phyloP scores from a whole-genome alignment of 164 flowering plant genomes.

The Vitis vinifera region DNA sequence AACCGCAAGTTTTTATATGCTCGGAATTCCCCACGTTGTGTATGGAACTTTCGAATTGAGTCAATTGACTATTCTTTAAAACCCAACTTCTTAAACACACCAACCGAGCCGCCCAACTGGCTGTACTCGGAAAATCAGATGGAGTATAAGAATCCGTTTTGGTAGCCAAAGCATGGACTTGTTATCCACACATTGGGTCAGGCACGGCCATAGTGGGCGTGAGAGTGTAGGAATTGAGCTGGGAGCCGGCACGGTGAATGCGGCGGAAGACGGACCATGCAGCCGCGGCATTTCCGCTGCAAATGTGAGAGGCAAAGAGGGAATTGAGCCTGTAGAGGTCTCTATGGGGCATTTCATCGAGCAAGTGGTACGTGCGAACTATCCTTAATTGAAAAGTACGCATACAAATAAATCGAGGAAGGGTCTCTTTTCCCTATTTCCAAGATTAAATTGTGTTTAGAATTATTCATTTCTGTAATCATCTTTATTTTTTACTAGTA shows the following conservation, averaged over 20 bases:
- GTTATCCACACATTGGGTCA: conserved; percentile 26
- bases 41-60: no score
- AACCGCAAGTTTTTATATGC: no score
- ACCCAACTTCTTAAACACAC: conserved; percentile 33
- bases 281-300: conserved; percentile 17
- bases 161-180: conserved; percentile 42
- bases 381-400: no score
- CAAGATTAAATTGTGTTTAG: no score
- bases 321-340: conserved; percentile 34
- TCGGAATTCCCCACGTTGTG: no score
- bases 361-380: conserved; percentile 10
- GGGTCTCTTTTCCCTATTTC: no score
- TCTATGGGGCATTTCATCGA: conserved; percentile 31
- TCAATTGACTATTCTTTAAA: conserved; percentile 23
- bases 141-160: conserved; percentile 33
- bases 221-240: conserved; percentile 39
- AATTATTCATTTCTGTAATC: no score
- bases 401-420: no score
- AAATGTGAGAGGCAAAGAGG: conserved; percentile 27
- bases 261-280: conserved; percentile 41
- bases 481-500: no score
- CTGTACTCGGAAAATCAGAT: conserved; percentile 47
- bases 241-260: conserved; percentile 19
- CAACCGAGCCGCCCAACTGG: conserved; percentile 25
- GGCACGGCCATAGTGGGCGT: conserved; percentile 43